These are phyloP conservation scores for Fraxinus floribunda DNA, from an alignment of 305 asterid genomes.

Conservation along the genomic window DNA sequence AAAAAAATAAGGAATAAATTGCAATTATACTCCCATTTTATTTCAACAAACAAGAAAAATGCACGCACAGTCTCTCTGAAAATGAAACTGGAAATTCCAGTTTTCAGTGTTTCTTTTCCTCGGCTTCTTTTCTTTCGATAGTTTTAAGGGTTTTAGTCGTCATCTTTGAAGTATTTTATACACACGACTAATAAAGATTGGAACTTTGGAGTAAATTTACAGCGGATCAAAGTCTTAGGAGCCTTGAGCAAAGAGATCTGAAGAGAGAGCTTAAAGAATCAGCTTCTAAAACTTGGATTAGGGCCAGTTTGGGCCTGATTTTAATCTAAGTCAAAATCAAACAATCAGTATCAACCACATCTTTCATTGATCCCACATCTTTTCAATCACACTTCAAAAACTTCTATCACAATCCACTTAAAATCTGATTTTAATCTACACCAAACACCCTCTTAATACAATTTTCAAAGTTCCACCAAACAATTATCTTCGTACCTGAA, in stretches of 20 bases:
- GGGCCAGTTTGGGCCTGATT: too few relatives aligned
- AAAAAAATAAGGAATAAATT: too few relatives aligned
- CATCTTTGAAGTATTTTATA: conserved; percentile 40
- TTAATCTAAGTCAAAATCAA: too few relatives aligned
- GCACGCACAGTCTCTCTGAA: not conserved
- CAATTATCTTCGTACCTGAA: not conserved
- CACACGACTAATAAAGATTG: conserved; percentile 1
- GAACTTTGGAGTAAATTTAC: conserved; percentile 13
- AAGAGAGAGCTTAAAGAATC: conserved; percentile 21
- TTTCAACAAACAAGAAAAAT: not conserved
- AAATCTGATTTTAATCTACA: too few relatives aligned
- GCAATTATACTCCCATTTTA: not conserved
- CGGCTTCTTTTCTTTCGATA: conserved; percentile 51
- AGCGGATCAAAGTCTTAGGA: conserved; percentile 7
- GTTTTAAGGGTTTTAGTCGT: conserved; percentile 48
- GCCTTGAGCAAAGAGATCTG: conserved; percentile 29
- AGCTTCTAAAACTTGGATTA: conserved; percentile 18
- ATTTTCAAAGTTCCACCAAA: not conserved
- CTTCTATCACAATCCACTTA: too few relatives aligned
- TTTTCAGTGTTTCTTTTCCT: conserved; percentile 45
- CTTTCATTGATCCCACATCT: too few relatives aligned
- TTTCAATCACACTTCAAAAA: too few relatives aligned
- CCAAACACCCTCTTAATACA: not conserved
- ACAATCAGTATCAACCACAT: too few relatives aligned
- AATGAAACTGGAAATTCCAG: not conserved